A percentile compares a stretch with the other conserved stretches of the same genome.
Evolutionary conservation across 2,329 filamentous ascomycete genomes (phyloP).

Genomic region (Fusarium sp.): DNA sequence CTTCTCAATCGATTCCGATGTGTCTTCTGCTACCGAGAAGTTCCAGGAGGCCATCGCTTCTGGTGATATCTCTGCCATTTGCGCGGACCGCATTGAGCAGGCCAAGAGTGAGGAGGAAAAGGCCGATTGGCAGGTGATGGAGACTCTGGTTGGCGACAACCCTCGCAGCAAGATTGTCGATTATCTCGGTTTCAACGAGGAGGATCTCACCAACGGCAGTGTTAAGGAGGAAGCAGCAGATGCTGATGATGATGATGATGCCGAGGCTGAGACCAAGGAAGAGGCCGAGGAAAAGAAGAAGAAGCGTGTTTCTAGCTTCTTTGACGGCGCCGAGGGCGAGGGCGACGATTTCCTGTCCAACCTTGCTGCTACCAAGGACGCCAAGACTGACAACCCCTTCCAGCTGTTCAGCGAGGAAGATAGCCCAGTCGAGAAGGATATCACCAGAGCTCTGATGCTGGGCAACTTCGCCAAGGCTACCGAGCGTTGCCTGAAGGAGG

Average conservation of each 20-base stretch:
- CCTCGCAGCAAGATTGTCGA: slow-evolving; percentile 88
- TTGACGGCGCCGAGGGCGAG: slow-evolving; percentile 74
- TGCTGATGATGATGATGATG: slow-evolving; percentile 28
- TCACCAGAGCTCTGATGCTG: slow-evolving; percentile 89
- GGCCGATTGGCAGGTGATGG: slow-evolving; percentile 94
- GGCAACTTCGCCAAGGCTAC: slow-evolving; percentile 92
- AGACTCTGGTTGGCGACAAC: slow-evolving; percentile 86
- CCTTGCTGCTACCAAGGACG: slow-evolving; percentile 87
- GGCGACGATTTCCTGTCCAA: slow-evolving; percentile 89
- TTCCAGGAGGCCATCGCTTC: slow-evolving; percentile 86
- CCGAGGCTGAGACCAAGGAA: slow-evolving; percentile 46
- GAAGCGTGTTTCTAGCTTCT: slow-evolving; percentile 82
- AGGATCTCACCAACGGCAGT: slow-evolving; percentile 65
- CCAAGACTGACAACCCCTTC: slow-evolving; percentile 95
- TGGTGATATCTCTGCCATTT: slow-evolving; percentile 83
- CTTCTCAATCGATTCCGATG: slow-evolving; percentile 88
- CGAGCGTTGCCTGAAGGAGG: slow-evolving; percentile 87
- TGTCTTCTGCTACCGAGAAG: slow-evolving; percentile 85
- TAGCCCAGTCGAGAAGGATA: slow-evolving; percentile 83
- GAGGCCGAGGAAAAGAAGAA: slow-evolving; percentile 57
- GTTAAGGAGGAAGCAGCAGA: slow-evolving; percentile 46
- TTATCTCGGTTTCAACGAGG: slow-evolving; percentile 86
- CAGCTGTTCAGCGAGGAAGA: slow-evolving; percentile 88
- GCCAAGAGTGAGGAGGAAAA: slow-evolving; percentile 91
- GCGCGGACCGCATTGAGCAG: slow-evolving; percentile 79